These are phyloP conservation scores for Suhomyces bokatorum DNA, from an alignment of 1,139 yeast species.

Conservation along the genomic window DNA sequence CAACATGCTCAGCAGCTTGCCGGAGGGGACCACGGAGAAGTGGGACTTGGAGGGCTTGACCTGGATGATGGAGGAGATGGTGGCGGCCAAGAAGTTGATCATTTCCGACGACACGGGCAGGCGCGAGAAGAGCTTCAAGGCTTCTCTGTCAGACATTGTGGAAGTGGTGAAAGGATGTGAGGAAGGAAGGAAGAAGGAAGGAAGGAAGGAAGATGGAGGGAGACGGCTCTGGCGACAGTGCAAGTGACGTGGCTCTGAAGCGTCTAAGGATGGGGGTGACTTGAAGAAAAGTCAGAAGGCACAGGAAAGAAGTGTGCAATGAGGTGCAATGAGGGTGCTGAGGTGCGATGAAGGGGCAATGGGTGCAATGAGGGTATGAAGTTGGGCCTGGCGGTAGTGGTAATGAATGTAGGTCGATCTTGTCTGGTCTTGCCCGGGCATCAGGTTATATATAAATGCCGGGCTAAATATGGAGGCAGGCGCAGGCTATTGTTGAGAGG, in stretches of 20 bases:
- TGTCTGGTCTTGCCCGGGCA: background rate
- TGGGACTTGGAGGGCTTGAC: conserved; percentile 36
- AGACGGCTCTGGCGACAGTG: too few species aligned
- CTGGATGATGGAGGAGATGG: conserved; percentile 77
- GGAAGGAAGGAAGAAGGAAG: background rate
- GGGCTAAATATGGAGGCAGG: background rate
- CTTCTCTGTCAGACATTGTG: conserved; percentile 52
- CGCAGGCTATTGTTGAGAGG: conserved; percentile 4
- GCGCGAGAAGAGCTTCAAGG: conserved; percentile 71
- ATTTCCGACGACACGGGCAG: conserved; percentile 76
- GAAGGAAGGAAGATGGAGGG: background rate
- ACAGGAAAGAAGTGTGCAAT: too few species aligned
- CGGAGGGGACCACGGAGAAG: conserved; percentile 19
- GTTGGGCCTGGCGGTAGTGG: too few species aligned
- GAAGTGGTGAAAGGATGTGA: background rate
- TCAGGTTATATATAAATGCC: background rate
- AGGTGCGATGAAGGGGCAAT: too few species aligned
- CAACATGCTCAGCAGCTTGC: conserved; percentile 17
- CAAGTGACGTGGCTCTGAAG: too few species aligned
- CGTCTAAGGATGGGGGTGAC: too few species aligned
- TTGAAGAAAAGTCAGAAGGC: too few species aligned
- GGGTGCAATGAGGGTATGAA: too few species aligned
- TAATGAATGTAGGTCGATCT: too few species aligned
- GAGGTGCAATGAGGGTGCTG: too few species aligned
- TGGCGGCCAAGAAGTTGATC: conserved; percentile 77